Conservation (phyloP, 108 stramenopile genomes). For the Cyclotella cryptica region DNA sequence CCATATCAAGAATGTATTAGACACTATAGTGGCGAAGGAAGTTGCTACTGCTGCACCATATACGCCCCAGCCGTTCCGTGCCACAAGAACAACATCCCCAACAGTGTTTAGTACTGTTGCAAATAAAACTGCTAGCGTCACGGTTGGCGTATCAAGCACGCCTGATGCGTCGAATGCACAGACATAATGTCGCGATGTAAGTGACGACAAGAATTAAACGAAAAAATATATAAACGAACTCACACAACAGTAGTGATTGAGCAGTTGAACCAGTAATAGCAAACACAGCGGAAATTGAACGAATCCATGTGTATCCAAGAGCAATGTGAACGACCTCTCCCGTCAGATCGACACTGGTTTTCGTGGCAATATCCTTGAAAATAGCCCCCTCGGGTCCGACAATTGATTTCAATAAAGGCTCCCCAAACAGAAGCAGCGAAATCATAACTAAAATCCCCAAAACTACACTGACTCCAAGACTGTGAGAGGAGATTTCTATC, state of each 20-base stretch:
- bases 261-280: conserved; percentile 65
- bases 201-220: not conserved
- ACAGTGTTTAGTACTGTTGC: conserved; percentile 67
- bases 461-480: conserved; percentile 66
- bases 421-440: conserved; percentile 49
- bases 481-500: conserved; percentile 52
- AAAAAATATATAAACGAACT: not conserved
- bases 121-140: conserved; percentile 62
- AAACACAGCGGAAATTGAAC: conserved; percentile 58
- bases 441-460: conserved; percentile 54
- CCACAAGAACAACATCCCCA: conserved; percentile 57
- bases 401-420: conserved; percentile 43
- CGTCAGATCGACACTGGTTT: conserved; percentile 22
- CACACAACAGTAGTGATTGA: conserved; percentile 65
- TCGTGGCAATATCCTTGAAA: conserved; percentile 12
- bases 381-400: conserved; percentile 38
- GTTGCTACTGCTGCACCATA: conserved; percentile 69
- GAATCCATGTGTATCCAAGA: conserved; percentile 63
- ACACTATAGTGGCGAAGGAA: conserved; percentile 53
- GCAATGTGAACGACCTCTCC: conserved; percentile 53
- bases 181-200: not conserved
- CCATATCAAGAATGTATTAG: conserved; percentile 49
- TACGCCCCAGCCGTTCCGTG: conserved; percentile 47
- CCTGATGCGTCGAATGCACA: conserved; percentile 4
- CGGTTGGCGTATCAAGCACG: conserved; percentile 64